phyloP scores from a whole-genome alignment of 371 early-diverging fungal species.

The Mortierella sp. region DNA sequence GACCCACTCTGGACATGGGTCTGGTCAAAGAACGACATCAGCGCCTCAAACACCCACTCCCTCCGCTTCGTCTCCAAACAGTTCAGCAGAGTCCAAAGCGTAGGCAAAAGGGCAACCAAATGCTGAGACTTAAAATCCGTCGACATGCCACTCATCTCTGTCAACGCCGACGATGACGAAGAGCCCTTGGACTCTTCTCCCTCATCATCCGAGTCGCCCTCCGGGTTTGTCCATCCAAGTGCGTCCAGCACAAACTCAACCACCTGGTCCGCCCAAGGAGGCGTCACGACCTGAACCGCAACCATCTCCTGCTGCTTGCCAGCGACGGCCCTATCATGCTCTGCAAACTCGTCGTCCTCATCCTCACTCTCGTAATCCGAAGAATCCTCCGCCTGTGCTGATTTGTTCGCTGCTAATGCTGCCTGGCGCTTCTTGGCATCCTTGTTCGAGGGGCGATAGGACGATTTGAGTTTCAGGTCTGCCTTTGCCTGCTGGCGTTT shows the following conservation, averaged over 20 bases:
- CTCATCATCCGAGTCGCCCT: slow-evolving; percentile 19
- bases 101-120: slow-evolving; percentile 65
- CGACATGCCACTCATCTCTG: slow-evolving; percentile 40
- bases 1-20: slow-evolving; percentile 36
- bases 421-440: slow-evolving; percentile 27
- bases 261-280: slow-evolving; percentile 68
- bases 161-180: background rate
- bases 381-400: slow-evolving; percentile 9
- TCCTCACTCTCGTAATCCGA: slow-evolving; percentile 42
- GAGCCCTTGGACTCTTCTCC: slow-evolving; percentile 14
- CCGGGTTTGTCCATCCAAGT: slow-evolving; percentile 59
- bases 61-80: slow-evolving; percentile 60
- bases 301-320: slow-evolving; percentile 19
- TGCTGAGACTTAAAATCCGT: slow-evolving; percentile 65
- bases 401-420: background rate
- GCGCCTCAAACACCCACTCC: slow-evolving; percentile 60
- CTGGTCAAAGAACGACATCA: slow-evolving; percentile 41
- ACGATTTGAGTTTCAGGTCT: slow-evolving; percentile 27
- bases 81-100: slow-evolving; percentile 73
- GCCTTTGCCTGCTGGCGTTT: slow-evolving; percentile 2
- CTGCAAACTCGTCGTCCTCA: slow-evolving; percentile 14
- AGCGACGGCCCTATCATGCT: background rate
- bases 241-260: slow-evolving; percentile 66
- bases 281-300: slow-evolving; percentile 45
- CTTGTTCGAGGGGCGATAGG: slow-evolving; percentile 43